Conservation (phyloP, 768 basidiomycete genomes). For the Auricularia cornea region DNA sequence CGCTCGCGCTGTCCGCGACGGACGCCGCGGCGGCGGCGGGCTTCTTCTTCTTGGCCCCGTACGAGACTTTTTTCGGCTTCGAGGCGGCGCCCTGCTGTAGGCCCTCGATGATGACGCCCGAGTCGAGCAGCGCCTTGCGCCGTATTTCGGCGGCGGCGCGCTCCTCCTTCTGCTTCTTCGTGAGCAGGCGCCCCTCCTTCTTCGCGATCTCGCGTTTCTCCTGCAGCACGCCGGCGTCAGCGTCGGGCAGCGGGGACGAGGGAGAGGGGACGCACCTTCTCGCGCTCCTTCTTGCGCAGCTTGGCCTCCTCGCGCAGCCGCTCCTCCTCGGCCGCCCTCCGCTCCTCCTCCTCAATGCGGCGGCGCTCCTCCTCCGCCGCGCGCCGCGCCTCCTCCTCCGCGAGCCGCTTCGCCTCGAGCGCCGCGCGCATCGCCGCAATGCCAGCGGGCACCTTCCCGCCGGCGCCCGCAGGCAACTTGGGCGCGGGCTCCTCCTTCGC, state of each 20-base stretch:
- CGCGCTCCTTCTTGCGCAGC: constrained; percentile 77
- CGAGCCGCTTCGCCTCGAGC: constrained; percentile 84
- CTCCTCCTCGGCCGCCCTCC: constrained; percentile 67
- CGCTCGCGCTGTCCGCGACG: constrained; percentile 9
- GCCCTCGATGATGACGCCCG: constrained; percentile 86
- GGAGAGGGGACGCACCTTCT: constrained; percentile 59
- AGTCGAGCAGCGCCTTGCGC: constrained; percentile 81
- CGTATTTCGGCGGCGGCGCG: constrained; percentile 84
- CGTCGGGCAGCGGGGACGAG: too few species aligned
- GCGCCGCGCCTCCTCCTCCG: constrained; percentile 75
- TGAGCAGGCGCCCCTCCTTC: constrained; percentile 89
- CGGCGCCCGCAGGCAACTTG: constrained; percentile 37
- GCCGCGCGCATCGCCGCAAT: constrained; percentile 80
- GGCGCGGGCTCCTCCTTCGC: constrained; percentile 15
- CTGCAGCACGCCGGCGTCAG: too few species aligned
- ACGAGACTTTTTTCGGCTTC: constrained; percentile 61
- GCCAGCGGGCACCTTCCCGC: constrained; percentile 58
- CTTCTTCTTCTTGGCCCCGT: constrained; percentile 16
- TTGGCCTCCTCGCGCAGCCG: constrained; percentile 74
- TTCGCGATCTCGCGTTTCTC: constrained; percentile 82
- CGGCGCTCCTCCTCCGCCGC: constrained; percentile 68
- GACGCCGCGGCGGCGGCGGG: constrained; percentile 3
- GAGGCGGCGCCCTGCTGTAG: constrained; percentile 42
- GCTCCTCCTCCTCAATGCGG: constrained; percentile 86
- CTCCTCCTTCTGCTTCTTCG: constrained; percentile 97